Base-by-base conservation (phyloP, 495 filamentous ascomycete genomes). In the Endocarpon pusillum region DNA sequence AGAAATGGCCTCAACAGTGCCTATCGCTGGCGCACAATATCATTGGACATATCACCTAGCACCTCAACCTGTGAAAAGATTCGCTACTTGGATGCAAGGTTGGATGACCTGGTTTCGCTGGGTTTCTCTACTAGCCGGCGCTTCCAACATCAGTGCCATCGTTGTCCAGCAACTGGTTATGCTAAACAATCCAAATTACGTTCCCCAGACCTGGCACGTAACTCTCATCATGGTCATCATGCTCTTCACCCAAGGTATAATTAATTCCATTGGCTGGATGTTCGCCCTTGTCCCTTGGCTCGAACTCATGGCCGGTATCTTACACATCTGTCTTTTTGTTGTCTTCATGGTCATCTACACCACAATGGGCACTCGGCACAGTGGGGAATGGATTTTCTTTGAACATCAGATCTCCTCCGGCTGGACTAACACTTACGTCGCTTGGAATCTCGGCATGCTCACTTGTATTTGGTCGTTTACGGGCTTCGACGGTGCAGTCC, bases 191-290 rank as follows among this genome's bases (percentile, higher is more conserved):
- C 39, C 54, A 0, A 22, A 16, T 12, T 67, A 64, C 39, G 42
- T 39, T 0, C 46, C 50, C 9, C 37, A 61, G 17, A 39, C 50
- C 14, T 66, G 62, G 52, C 64, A 69, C 21, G 57, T 54, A 3
- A 62, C 62, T 0, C 48, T 68, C 8, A 38, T 70, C 4, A 57
- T 60, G 41, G 63, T 48, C 44, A 54, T 52, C 0, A 42, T 57
- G 5, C 28, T 57, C 1, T 10, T 49, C 9, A 34, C 53, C 12
- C 39, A 49, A 0, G 39, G 51, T 4, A 19, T 46, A n/a, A 46
- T 44, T 34, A 46, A 46, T 12, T n/a, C n/a, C n/a, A n/a, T n/a
- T n/a, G 41, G 43, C 40, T 46, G 41, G 12, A 36, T 38, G 9
- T 46, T 46, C 19, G 33, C 30, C 33, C 40, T 41, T 5, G 40